phyloP scores from a whole-genome alignment of 1,284 basidiomycete species.

The Cryptococcus sp. region DNA sequence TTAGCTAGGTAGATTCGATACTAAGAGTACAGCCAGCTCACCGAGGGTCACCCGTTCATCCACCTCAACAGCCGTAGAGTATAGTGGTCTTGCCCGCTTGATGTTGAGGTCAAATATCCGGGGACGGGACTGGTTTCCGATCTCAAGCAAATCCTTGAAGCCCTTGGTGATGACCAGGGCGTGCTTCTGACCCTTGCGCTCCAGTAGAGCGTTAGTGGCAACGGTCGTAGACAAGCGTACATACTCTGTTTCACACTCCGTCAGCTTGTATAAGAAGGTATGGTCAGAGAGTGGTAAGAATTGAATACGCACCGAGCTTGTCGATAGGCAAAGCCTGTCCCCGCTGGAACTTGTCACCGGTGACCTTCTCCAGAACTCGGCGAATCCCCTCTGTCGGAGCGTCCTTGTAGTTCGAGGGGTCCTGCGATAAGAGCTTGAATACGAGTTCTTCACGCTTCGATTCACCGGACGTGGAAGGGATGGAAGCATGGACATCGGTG shows the following conservation, averaged over 20 bases:
- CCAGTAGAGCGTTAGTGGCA: constrained; percentile 89
- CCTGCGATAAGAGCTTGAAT: constrained; percentile 72
- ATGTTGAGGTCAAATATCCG: constrained; percentile 81
- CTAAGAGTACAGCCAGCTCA: constrained; percentile 62
- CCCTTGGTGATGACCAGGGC: constrained; percentile 89
- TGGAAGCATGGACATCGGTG: constrained; percentile 45
- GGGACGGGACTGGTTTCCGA: constrained; percentile 78
- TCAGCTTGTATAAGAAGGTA: neutral
- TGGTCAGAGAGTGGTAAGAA: too few relatives aligned
- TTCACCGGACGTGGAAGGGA: neutral
- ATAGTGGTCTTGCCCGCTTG: constrained; percentile 61
- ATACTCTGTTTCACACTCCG: constrained; percentile 61
- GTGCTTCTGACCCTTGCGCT: constrained; percentile 87
- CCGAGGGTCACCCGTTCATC: constrained; percentile 56
- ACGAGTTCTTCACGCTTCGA: constrained; percentile 30
- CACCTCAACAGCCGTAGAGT: constrained; percentile 52
- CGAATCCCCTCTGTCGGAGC: constrained; percentile 86
- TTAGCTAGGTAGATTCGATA: constrained; percentile 55
- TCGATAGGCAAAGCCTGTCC: constrained; percentile 67
- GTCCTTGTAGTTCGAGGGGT: constrained; percentile 81
- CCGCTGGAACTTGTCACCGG: constrained; percentile 60
- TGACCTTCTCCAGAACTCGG: constrained; percentile 77
- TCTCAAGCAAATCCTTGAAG: constrained; percentile 73
- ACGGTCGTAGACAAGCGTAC: constrained; percentile 92
- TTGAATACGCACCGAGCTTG: constrained; percentile 61